These are phyloP conservation scores for Pichia pseudocactophila DNA, from an alignment of 805 yeast species.

Conservation along the genomic window DNA sequence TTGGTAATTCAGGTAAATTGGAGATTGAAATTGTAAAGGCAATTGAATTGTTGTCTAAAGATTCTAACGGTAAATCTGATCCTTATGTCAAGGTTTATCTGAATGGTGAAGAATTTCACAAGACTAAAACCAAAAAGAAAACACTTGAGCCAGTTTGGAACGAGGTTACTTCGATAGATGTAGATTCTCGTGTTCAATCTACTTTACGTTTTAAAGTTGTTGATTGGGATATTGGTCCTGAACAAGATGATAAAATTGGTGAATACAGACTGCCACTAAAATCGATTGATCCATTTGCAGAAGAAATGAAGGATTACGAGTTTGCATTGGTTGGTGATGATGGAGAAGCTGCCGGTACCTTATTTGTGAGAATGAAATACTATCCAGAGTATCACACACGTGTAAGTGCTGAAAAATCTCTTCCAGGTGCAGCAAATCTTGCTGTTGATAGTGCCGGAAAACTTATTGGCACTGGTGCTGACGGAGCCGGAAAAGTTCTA, in stretches of 20 bases:
- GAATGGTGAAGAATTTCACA: constrained; percentile 56
- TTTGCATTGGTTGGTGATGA: constrained; percentile 39
- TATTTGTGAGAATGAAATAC: constrained; percentile 52
- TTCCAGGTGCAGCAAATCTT: constrained; percentile 30
- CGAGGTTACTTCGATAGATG: constrained; percentile 49
- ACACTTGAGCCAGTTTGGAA: constrained; percentile 89
- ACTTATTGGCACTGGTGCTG: constrained; percentile 34
- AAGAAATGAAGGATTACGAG: constrained; percentile 42
- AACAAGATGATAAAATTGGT: constrained; percentile 77
- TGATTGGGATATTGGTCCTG: constrained; percentile 95
- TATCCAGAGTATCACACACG: constrained; percentile 55
- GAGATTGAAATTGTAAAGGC: constrained; percentile 57
- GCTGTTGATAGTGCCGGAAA: constrained; percentile 41
- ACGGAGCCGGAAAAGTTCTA: constrained; percentile 33
- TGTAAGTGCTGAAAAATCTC: constrained; percentile 32
- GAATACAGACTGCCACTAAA: constrained; percentile 47
- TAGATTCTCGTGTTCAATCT: constrained; percentile 56
- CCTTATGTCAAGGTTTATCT: constrained; percentile 71
- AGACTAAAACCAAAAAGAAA: constrained; percentile 75
- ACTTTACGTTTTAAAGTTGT: constrained; percentile 46
- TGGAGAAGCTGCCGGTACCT: constrained; percentile 53
- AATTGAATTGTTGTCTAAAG: constrained; percentile 70
- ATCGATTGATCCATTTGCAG: constrained; percentile 49
- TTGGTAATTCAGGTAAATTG: constrained; percentile 66
- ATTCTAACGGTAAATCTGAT: constrained; percentile 86